Evolutionary conservation across 2,329 filamentous ascomycete species (phyloP).

Genomic region (Hypoxylon sp.): DNA sequence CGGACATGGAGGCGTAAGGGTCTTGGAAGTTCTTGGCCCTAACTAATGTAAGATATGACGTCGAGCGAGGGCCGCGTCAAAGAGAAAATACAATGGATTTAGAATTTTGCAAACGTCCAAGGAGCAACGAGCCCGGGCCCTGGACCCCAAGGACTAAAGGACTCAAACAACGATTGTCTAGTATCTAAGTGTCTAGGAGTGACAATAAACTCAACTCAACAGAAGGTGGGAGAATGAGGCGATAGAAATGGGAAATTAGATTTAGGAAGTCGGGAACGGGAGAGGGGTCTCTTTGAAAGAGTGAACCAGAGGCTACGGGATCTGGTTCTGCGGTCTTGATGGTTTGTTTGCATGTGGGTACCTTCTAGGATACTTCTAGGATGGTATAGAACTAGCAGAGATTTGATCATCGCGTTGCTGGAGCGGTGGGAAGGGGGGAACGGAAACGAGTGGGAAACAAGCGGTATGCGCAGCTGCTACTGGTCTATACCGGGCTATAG

Average conservation of each 20-base stretch:
- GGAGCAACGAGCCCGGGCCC: conserved; percentile 25
- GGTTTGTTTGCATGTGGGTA: conserved; percentile 46
- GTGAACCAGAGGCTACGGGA: conserved; percentile 35
- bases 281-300: conserved; percentile 25
- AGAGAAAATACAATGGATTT: conserved; percentile 27
- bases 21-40: conserved; percentile 50
- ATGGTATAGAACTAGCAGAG: conserved; percentile 33
- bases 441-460: conserved; percentile 30
- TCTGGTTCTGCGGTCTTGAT: conserved; percentile 40
- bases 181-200: conserved; percentile 14
- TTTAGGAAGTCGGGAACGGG: conserved; percentile 21
- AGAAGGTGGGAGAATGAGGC: conserved; percentile 36
- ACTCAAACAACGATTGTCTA: conserved; percentile 22
- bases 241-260: conserved; percentile 43
- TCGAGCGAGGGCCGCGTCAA: conserved; percentile 35
- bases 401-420: conserved; percentile 40
- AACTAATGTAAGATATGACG: conserved; percentile 45
- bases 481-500: conserved; percentile 17
- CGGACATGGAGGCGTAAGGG: conserved; percentile 46
- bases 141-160: conserved; percentile 24
- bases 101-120: conserved; percentile 34
- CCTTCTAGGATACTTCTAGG: conserved; percentile 41
- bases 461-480: conserved; percentile 41
- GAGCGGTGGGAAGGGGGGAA: conserved; percentile 23
- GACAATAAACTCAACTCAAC: conserved; percentile 4